Percentiles rank a stretch among this genome's conserved stretches.
phyloP scores from a whole-genome alignment of 1,139 yeast species.

The Petasospora fabianii region DNA sequence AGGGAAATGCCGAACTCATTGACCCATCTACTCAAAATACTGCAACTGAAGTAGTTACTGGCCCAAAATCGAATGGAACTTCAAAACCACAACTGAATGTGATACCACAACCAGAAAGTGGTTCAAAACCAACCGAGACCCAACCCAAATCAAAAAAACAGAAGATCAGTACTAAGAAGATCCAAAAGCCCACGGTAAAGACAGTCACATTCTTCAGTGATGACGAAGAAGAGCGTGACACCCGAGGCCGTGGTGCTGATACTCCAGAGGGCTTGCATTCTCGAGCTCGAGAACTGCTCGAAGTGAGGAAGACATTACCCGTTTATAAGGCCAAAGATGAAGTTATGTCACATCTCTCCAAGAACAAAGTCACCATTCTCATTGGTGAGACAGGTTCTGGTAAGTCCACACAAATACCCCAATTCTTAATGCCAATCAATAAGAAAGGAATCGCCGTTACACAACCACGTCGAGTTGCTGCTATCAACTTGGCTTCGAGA shows the following conservation, averaged over 20 bases:
- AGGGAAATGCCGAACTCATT: neutral
- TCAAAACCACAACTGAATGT: neutral
- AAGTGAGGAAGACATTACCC: slow-evolving; percentile 60
- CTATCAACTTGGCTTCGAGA: slow-evolving; percentile 88
- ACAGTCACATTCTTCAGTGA: slow-evolving; percentile 33
- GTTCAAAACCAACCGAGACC: neutral
- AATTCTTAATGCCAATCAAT: slow-evolving; percentile 59
- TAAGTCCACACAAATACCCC: slow-evolving; percentile 97
- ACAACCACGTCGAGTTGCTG: slow-evolving; percentile 97
- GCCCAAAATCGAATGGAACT: neutral
- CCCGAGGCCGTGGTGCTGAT: slow-evolving; percentile 7
- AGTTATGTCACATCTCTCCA: slow-evolving; percentile 50
- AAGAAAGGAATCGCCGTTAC: slow-evolving; percentile 77
- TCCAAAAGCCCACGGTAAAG: slow-evolving; percentile 13
- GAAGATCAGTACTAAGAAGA: slow-evolving; percentile 16
- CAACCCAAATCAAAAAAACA: slow-evolving; percentile 9
- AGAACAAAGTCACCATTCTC: slow-evolving; percentile 68
- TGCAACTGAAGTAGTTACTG: neutral
- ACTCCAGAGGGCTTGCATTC: slow-evolving; percentile 29
- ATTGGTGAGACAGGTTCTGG: slow-evolving; percentile 99
- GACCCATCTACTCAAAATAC: neutral
- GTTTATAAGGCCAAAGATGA: slow-evolving; percentile 69
- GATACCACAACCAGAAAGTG: neutral
- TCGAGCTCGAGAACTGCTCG: slow-evolving; percentile 46
- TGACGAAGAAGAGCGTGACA: slow-evolving; percentile 28